Evolutionary conservation across 176 grass and related monocot genomes (phyloP), one percentile per base, ranked within the genome.

Genomic region (Carex scoparia): DNA sequence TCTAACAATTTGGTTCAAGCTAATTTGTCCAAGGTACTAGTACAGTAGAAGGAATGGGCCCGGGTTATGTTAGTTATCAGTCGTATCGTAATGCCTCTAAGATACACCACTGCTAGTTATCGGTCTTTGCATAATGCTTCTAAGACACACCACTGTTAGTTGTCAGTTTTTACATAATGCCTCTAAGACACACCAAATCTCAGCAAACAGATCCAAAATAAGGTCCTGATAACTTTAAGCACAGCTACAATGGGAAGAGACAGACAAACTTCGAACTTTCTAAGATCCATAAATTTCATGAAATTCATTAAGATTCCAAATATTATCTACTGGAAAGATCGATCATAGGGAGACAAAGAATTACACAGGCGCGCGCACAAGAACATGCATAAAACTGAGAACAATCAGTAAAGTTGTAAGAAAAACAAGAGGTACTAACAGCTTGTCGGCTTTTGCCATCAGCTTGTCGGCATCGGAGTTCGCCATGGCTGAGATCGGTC

Each of bases 391-490:
- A 49, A 49, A 81, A 48, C 79, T 48, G 37, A 40, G 32, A 14
- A 81, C 2, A 12, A 81, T 64, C 14, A 62, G 28, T 77, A 32
- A 13, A 62, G 46, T 18, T 82, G 18, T 35, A 30, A 9, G 5
- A 66, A 66, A 15, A 5, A 4, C 13, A 38, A 60, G 55, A 70
- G 80, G 80, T 38, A 65, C 85, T 94, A 85, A 88, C 96, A 99
- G 11, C 64, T 95, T 99, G 54, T 99, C 96, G 79, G 93, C 96
- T 73, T 99, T 99, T 84, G 78, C 38, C 84, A 99, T 94, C 30
- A 99, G 91, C 88, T 95, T 99, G 46, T 92, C 93, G 61, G 93
- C 85, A 83, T 99, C 93, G 48, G 90, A 89, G 83, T 86, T 92
- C 83, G 91, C 81, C 97, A 99, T 99, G 84, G 74, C 85, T 71